phyloP scores from a whole-genome alignment of 148 eudicot genomes.

The Salicornia ramosissima region DNA sequence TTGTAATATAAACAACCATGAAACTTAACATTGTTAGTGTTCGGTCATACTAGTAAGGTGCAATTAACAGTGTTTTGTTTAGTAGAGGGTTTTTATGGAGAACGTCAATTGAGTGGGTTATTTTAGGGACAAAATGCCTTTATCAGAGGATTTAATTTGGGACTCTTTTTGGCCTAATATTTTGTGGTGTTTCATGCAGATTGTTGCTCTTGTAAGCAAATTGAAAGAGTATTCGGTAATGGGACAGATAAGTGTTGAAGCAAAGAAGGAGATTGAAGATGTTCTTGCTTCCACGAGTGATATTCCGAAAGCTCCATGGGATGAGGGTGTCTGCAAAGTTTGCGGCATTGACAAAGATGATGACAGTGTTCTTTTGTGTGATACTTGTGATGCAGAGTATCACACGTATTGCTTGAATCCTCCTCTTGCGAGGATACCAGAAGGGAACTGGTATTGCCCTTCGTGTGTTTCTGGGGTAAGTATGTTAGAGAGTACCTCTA shows the following conservation, averaged over 20 bases:
- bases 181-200: slow-evolving; percentile 32
- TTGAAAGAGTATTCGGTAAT: slow-evolving; percentile 37
- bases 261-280: slow-evolving; percentile 42
- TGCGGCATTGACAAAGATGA: slow-evolving; percentile 75
- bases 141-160: not conserved
- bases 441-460: slow-evolving; percentile 79
- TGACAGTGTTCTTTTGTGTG: slow-evolving; percentile 62
- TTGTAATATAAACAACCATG: too few species aligned
- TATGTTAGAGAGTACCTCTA: slow-evolving; percentile 18
- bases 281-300: slow-evolving; percentile 36
- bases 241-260: slow-evolving; percentile 41
- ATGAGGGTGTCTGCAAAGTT: slow-evolving; percentile 68
- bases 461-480: slow-evolving; percentile 46
- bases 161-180: not conserved
- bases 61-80: not conserved
- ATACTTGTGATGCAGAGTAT: slow-evolving; percentile 71
- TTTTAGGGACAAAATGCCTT: too few species aligned
- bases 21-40: not conserved
- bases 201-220: slow-evolving; percentile 34
- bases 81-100: too few species aligned
- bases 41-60: too few species aligned
- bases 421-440: slow-evolving; percentile 67
- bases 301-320: slow-evolving; percentile 77
- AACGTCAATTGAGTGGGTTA: not conserved
- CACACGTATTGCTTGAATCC: slow-evolving; percentile 71